Conservation (phyloP, 768 basidiomycete species). For the Amanita polypyramis region DNA sequence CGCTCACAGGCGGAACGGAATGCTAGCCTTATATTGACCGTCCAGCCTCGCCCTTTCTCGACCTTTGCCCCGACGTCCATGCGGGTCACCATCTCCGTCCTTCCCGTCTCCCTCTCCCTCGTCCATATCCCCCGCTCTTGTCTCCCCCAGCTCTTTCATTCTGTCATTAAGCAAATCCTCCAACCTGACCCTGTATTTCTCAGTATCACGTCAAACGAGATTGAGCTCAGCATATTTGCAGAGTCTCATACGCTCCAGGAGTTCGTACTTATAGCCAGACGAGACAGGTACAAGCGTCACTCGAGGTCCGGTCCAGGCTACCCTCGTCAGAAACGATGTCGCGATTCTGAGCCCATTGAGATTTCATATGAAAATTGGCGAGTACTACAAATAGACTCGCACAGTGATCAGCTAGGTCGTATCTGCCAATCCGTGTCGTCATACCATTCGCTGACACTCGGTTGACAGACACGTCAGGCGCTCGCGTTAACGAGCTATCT, state of each 20-base stretch:
- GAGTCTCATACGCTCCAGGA: conserved; percentile 45
- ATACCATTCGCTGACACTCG: conserved; percentile 5
- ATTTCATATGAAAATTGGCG: conserved; percentile 69
- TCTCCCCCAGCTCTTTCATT: conserved; percentile 44
- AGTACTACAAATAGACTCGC: conserved; percentile 75
- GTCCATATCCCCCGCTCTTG: conserved; percentile 69
- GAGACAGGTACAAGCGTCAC: conserved; percentile 38
- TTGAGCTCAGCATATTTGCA: conserved; percentile 70
- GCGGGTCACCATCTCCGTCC: conserved; percentile 56
- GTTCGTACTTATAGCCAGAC: conserved; percentile 51
- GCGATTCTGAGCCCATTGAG: conserved; percentile 44
- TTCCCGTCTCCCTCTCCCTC: conserved; percentile 62
- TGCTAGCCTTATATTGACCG: background rate
- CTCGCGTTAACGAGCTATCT: conserved; percentile 66
- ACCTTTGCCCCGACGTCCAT: conserved; percentile 14
- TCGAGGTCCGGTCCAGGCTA: conserved; percentile 29
- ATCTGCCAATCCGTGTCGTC: conserved; percentile 1
- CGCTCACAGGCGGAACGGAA: conserved; percentile 2
- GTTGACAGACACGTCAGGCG: conserved; percentile 51
- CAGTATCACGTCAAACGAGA: conserved; percentile 68
- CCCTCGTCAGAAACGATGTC: conserved; percentile 16
- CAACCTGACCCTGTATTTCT: conserved; percentile 58
- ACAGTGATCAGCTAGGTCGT: conserved; percentile 60
- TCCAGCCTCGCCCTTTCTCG: background rate
- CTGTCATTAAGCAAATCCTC: conserved; percentile 60